Conservation (phyloP, 2,329 filamentous ascomycete species). For the Thielaviopsis euricoi region DNA sequence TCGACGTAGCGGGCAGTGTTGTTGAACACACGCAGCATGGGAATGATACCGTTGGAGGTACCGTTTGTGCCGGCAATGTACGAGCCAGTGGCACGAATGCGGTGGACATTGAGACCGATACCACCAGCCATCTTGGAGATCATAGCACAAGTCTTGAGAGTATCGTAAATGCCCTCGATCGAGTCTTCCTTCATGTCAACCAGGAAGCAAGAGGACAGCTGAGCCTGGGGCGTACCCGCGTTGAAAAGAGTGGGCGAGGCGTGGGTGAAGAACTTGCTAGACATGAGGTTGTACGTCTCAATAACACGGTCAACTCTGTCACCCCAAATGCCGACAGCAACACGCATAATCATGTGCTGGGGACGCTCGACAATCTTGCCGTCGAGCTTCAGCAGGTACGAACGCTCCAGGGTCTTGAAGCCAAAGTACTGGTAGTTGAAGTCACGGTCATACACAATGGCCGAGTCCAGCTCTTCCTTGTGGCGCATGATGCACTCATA, state of each 20-base stretch:
- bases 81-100: slow-evolving; percentile 90
- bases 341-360: slow-evolving; percentile 99
- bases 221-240: slow-evolving; percentile 83
- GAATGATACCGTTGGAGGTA: slow-evolving; percentile 90
- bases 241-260: slow-evolving; percentile 97
- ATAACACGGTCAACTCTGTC: slow-evolving; percentile 87
- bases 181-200: slow-evolving; percentile 99
- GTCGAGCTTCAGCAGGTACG: slow-evolving; percentile 87
- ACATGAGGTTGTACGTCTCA: slow-evolving; percentile 99
- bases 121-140: slow-evolving; percentile 99
- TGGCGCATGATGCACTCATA: slow-evolving; percentile 93
- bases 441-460: slow-evolving; percentile 96
- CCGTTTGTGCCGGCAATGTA: slow-evolving; percentile 98
- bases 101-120: slow-evolving; percentile 91
- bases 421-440: slow-evolving; percentile 99
- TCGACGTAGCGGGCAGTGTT: slow-evolving; percentile 98
- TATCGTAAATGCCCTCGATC: slow-evolving; percentile 98
- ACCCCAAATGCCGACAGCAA: slow-evolving; percentile 90
- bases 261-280: slow-evolving; percentile 95
- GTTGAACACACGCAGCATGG: slow-evolving; percentile 98
- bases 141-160: slow-evolving; percentile 97
- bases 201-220: slow-evolving; percentile 95
- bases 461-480: slow-evolving; percentile 92
- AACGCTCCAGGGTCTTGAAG: slow-evolving; percentile 97
- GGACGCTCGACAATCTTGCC: slow-evolving; percentile 94